These are phyloP conservation scores for Mortierella sp. DNA, from an alignment of 371 early-diverging fungal species.

Conservation along the genomic window DNA sequence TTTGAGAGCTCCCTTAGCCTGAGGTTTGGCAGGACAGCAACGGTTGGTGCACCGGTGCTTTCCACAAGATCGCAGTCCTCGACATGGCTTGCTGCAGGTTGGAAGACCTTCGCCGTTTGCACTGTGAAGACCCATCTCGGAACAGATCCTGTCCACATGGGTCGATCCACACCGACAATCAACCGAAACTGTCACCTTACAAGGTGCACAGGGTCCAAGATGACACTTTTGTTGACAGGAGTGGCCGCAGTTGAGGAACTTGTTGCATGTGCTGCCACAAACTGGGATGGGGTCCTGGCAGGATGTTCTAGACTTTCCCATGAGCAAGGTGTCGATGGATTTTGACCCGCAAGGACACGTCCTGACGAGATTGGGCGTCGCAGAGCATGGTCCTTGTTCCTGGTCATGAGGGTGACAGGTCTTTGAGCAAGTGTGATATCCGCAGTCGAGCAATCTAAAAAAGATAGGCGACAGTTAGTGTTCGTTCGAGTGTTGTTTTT, in stretches of 20 bases:
- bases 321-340: slow-evolving; percentile 51
- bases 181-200: slow-evolving; percentile 62
- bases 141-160: slow-evolving; percentile 65
- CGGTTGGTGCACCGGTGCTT: slow-evolving; percentile 71
- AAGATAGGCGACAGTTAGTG: not conserved
- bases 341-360: slow-evolving; percentile 88
- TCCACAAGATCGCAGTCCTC: slow-evolving; percentile 72
- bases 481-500: not conserved
- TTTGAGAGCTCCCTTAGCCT: slow-evolving; percentile 14
- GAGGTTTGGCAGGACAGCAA: slow-evolving; percentile 71
- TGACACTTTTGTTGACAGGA: slow-evolving; percentile 80
- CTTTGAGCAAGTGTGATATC: slow-evolving; percentile 79
- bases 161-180: slow-evolving; percentile 78
- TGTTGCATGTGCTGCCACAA: slow-evolving; percentile 78
- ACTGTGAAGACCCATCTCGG: slow-evolving; percentile 31
- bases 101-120: slow-evolving; percentile 56
- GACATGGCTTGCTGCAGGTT: slow-evolving; percentile 74
- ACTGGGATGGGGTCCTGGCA: slow-evolving; percentile 88
- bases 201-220: slow-evolving; percentile 79
- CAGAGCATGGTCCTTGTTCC: slow-evolving; percentile 74
- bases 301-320: slow-evolving; percentile 59
- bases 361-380: slow-evolving; percentile 70
- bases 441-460: slow-evolving; percentile 74
- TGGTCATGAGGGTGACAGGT: slow-evolving; percentile 77
- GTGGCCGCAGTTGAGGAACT: slow-evolving; percentile 81